Evolutionary conservation across 129 eudicot genomes (phyloP), one percentile per base, ranked within the genome.

Genomic region (Escallonia herrerae): DNA sequence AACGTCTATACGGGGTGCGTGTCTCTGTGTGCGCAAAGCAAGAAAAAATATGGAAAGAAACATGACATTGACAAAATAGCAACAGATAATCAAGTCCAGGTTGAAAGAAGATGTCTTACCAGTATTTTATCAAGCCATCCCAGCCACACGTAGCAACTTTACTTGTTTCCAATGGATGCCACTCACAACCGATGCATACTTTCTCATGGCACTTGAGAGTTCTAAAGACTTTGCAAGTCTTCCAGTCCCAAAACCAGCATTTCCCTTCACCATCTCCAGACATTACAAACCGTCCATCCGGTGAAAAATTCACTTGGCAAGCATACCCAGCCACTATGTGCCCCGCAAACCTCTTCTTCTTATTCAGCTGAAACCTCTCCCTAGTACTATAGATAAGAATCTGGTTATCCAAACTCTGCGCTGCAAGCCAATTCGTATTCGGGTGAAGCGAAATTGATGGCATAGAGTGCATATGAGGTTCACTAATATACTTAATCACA

Each of bases 211-310:
- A 93, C 74, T 78, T 89, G 15, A 93, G 77, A 40, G 95, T 86
- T 65, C 85, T 84, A 66, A 93, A 89, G 5, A 89, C 96, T 72
- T 88, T 93, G 74, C 93, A 86, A 74, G 85, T 83, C 72, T 93
- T 93, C 99, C 99, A 93, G 71, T 94, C 99, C 99, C 99, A 94
- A 80, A 89, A 93, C 96, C 97, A 89, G 76, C 96, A 89, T 56
- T 73, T 89, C 4, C 99, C 99, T 69, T 94, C 99, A 43, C 99
- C 99, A 58, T 94, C 99, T 63, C 99, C 99, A 2, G 95, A 94
- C 93, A 94, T 80, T 2, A 94, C 99, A 86, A 94, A 94, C 56
- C 99, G 72, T 2, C 99, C 97, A 84, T 94, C 99, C 1, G 99
- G 99, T 1, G 99, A 89, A 43, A 94, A 94, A 74, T 94, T 94